These are phyloP conservation scores for Hypoxylon cercidicola DNA, from an alignment of 495 filamentous ascomycete species.

Conservation along the genomic window DNA sequence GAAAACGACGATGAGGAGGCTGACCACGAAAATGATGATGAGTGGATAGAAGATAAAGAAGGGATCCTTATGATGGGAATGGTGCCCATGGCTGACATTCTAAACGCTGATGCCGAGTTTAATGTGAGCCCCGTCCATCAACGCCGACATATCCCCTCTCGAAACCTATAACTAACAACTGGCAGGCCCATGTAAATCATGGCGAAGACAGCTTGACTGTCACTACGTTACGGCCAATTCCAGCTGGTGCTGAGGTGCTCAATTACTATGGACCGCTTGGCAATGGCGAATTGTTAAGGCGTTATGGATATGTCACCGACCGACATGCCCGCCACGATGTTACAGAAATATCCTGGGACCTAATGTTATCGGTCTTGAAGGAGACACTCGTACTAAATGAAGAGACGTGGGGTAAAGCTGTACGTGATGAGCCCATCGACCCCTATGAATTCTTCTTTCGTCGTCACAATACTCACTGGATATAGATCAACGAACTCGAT, in stretches of 20 bases:
- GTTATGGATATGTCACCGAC: slow-evolving; percentile 88
- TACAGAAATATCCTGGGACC: slow-evolving; percentile 72
- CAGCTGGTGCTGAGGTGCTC: slow-evolving; percentile 80
- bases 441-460: slow-evolving; percentile 24
- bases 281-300: slow-evolving; percentile 80
- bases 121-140: slow-evolving; percentile 57
- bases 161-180: slow-evolving; percentile 41
- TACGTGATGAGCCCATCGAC: slow-evolving; percentile 40
- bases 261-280: slow-evolving; percentile 92
- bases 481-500: slow-evolving; percentile 38
- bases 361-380: slow-evolving; percentile 58
- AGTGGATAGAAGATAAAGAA: slow-evolving; percentile 74
- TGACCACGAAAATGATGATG: slow-evolving; percentile 68
- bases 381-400: slow-evolving; percentile 56
- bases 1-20: slow-evolving; percentile 61
- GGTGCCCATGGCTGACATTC: slow-evolving; percentile 91
- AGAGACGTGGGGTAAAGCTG: slow-evolving; percentile 56
- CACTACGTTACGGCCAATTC: slow-evolving; percentile 72
- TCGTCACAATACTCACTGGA: slow-evolving; percentile 5
- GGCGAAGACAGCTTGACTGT: slow-evolving; percentile 72
- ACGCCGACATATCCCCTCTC: slow-evolving; percentile 8
- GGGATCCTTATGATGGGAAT: slow-evolving; percentile 76
- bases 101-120: slow-evolving; percentile 88
- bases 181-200: slow-evolving; percentile 74
- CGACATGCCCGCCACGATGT: slow-evolving; percentile 84